Conservation (phyloP, 2,329 filamentous ascomycete species). For the Pseudogymnoascus sp. region DNA sequence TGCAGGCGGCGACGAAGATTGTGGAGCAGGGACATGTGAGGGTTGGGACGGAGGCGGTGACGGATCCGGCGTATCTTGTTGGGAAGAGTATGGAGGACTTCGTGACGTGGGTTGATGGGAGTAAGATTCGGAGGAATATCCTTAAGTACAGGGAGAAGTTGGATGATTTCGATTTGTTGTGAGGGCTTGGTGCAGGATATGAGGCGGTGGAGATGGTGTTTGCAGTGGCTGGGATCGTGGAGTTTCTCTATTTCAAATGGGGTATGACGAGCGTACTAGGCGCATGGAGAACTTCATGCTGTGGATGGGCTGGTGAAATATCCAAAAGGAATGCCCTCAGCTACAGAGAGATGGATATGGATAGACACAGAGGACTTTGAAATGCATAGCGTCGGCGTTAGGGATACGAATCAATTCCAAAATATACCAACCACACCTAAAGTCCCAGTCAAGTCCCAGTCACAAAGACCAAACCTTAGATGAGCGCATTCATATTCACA, state of each 20-base stretch:
- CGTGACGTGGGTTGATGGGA: conserved; percentile 90
- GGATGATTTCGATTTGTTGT: conserved; percentile 91
- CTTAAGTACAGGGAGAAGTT: conserved; percentile 91
- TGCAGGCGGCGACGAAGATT: conserved; percentile 76
- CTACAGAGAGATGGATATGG: neutral
- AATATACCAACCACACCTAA: neutral
- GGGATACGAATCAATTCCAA: neutral
- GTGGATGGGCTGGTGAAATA: neutral
- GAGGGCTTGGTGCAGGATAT: conserved; percentile 23
- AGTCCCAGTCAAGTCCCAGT: no score
- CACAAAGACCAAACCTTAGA: neutral
- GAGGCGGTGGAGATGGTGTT: neutral
- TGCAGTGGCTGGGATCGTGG: neutral
- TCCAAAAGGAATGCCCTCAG: neutral
- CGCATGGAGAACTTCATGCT: neutral
- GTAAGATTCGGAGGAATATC: conserved; percentile 95
- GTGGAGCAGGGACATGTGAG: conserved; percentile 92
- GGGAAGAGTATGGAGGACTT: conserved; percentile 91
- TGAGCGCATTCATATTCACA: neutral
- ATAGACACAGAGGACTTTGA: neutral
- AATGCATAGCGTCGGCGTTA: conserved; percentile 7
- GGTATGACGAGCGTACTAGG: neutral
- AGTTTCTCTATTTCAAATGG: neutral
- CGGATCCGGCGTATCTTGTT: conserved; percentile 83
- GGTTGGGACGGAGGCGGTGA: conserved; percentile 83